Conservation (phyloP, 768 basidiomycete genomes). For the Termitomyces heimii region DNA sequence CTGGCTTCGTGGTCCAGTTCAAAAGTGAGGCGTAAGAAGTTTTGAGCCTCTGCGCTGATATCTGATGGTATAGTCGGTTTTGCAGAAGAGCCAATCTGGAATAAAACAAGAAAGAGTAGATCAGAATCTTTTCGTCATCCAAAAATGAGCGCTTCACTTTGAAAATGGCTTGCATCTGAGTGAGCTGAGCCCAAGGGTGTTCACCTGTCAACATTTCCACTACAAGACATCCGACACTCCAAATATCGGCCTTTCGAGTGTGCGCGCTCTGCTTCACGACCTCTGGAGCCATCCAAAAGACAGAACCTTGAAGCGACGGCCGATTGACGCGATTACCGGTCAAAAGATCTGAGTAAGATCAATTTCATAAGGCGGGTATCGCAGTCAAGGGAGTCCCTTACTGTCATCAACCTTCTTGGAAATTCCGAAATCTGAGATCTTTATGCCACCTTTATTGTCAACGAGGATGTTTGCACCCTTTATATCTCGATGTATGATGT, state of each 20-base stretch:
- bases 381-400: slow-evolving; percentile 31
- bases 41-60: slow-evolving; percentile 82
- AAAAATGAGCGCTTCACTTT: slow-evolving; percentile 45
- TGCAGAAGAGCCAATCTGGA: slow-evolving; percentile 85
- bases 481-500: slow-evolving; percentile 97
- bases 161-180: slow-evolving; percentile 99
- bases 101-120: neutral
- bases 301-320: slow-evolving; percentile 93
- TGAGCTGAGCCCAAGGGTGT: slow-evolving; percentile 92
- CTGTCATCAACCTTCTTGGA: slow-evolving; percentile 97
- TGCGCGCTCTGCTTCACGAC: slow-evolving; percentile 95
- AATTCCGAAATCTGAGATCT: slow-evolving; percentile 96
- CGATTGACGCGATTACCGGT: slow-evolving; percentile 72
- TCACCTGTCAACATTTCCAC: slow-evolving; percentile 97
- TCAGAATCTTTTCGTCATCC: neutral
- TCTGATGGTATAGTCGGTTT: slow-evolving; percentile 88
- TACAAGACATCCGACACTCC: slow-evolving; percentile 92
- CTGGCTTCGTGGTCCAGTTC: slow-evolving; percentile 77
- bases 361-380: neutral
- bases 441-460: slow-evolving; percentile 96
- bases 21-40: slow-evolving; percentile 83
- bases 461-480: slow-evolving; percentile 98
- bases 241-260: slow-evolving; percentile 91
- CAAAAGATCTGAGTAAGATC: slow-evolving; percentile 29
- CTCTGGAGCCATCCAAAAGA: slow-evolving; percentile 99